These are phyloP conservation scores for Elaeis guineensis DNA, from an alignment of 176 grass and related monocot species.

Conservation along the genomic window DNA sequence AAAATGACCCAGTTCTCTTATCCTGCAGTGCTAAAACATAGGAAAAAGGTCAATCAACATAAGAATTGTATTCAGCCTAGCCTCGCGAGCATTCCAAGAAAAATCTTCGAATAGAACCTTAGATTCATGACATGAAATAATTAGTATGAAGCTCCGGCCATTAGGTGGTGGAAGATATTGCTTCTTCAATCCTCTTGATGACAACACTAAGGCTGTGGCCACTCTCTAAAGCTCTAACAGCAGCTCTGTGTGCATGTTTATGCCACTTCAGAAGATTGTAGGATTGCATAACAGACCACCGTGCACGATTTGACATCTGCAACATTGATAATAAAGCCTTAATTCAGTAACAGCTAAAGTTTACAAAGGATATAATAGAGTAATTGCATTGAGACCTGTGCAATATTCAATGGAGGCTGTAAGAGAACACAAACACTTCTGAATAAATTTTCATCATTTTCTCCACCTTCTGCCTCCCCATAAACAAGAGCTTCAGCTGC, in stretches of 20 bases:
- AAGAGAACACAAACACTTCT: conserved; percentile 71
- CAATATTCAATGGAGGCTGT: conserved; percentile 57
- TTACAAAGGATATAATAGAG: conserved; percentile 1
- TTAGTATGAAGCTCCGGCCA: too few species aligned
- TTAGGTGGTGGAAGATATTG: conserved; percentile 32
- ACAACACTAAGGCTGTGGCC: conserved; percentile 61
- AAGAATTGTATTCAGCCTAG: too few species aligned
- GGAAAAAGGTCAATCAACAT: too few species aligned
- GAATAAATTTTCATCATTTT: conserved; percentile 93
- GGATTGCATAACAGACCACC: conserved; percentile 93
- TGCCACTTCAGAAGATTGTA: conserved; percentile 98
- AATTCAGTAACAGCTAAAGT: background rate
- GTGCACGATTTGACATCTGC: conserved; percentile 91
- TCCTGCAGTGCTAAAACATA: too few species aligned
- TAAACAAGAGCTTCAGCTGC: conserved; percentile 92
- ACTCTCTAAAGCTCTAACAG: conserved; percentile 60
- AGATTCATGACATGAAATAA: too few species aligned
- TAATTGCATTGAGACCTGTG: conserved; percentile 31
- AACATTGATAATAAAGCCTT: conserved; percentile 20
- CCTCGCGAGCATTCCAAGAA: too few species aligned
- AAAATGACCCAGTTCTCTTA: too few species aligned
- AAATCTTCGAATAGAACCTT: too few species aligned
- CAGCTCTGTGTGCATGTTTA: conserved; percentile 70
- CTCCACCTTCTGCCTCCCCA: conserved; percentile 92
- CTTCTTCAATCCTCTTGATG: conserved; percentile 91